Conservation (phyloP, 1,284 basidiomycete species). For the Irpex sp. region DNA sequence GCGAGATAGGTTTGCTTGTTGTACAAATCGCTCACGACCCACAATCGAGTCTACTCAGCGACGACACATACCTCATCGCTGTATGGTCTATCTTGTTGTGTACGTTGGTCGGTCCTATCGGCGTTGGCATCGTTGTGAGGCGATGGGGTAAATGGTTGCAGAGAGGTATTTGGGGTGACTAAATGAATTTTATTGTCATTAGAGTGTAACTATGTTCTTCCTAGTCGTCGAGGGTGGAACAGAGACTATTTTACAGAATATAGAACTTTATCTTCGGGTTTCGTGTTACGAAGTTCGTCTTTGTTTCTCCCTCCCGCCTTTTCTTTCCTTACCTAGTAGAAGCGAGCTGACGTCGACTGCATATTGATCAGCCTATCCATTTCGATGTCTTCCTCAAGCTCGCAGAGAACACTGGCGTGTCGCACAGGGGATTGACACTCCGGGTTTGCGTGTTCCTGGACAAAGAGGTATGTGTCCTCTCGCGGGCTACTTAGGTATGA, state of each 20-base stretch:
- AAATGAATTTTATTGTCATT: too few species aligned
- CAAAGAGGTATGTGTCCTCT: constrained; percentile 18
- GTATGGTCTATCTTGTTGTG: constrained; percentile 49
- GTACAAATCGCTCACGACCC: constrained; percentile 25
- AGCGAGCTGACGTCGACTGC: background rate
- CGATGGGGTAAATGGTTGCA: constrained; percentile 12
- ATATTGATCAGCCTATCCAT: constrained; percentile 47
- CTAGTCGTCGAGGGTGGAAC: constrained; percentile 14
- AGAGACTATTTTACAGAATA: constrained; percentile 41
- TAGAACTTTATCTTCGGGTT: constrained; percentile 47
- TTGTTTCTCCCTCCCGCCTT: background rate
- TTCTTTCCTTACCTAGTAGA: background rate
- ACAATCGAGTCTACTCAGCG: constrained; percentile 25
- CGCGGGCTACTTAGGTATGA: too few species aligned
- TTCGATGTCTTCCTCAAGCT: constrained; percentile 50
- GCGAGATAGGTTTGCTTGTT: constrained; percentile 48
- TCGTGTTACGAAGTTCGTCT: constrained; percentile 56
- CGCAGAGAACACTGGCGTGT: constrained; percentile 27
- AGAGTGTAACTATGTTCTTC: too few species aligned
- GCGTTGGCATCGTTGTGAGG: constrained; percentile 30
- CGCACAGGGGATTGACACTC: constrained; percentile 31
- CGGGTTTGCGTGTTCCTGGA: constrained; percentile 54
- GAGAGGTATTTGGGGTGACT: background rate
- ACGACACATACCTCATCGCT: constrained; percentile 40
- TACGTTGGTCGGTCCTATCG: constrained; percentile 43